Base-by-base conservation (phyloP, 441 rosid species). In the Capsella rubella region DNA sequence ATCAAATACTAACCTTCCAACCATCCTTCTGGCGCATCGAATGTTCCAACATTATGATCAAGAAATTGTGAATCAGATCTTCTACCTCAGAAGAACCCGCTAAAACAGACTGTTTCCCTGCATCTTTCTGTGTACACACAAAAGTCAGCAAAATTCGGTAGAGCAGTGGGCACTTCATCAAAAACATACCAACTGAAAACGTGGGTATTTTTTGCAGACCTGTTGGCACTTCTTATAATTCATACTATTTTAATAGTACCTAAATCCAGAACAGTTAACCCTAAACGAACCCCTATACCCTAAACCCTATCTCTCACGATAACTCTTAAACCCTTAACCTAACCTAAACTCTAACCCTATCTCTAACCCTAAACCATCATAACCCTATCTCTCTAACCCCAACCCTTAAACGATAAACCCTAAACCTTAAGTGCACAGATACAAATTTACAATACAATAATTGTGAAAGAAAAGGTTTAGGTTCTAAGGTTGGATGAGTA, bases 11-110 rank as follows among this genome's bases (percentile, higher is more conserved):
- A 29, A 96, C 99, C 98, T 96, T 89, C 99, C 99, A 96, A 67
- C 99, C 99, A 86, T 96, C 99, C 83, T 96, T 96, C 80, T 86
- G 92, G 62, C 99, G 97, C 99, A 96, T 96, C 57, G 99, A 96
- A 78, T 94, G 86, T 84, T 96, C 99, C 75, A 94, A 76, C 94
- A 92, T 94, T 80, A 96, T 94, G 79, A 87, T 90, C 85, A 96
- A 80, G 84, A 96, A 92, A 77, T 86, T 96, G 86, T 94, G 96
- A 64, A 96, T 81, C 63, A 96, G 88, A 75, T 96, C 99, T 81
- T 96, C 99, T 53, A 94, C 81, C 68, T 94, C 99, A 54, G 83
- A 89, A 65, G 79, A 82, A 86, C 86, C 87, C 45, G 84, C 84
- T 69, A 74, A 69, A 78, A 73, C 80, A 71, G 87, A 84, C 71